Percentiles rank a stretch among this genome's conserved stretches.
phyloP scores from a whole-genome alignment of 371 early-diverging fungal species.

The Syncephalastrum sp. region DNA sequence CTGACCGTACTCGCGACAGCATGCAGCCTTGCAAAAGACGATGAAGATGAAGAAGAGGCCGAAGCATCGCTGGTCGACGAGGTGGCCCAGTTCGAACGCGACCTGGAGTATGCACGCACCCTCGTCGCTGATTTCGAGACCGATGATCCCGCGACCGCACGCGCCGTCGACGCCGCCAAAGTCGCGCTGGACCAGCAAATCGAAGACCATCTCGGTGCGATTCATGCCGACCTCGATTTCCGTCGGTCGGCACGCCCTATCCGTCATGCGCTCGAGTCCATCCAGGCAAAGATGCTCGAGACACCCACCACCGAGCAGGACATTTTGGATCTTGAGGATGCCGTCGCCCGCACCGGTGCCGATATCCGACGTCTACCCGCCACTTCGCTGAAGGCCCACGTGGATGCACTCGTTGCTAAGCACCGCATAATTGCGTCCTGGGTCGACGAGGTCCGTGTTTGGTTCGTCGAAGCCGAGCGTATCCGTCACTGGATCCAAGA shows the following conservation, averaged over 20 bases:
- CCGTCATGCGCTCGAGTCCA: constrained; percentile 48
- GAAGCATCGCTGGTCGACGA: too few species aligned
- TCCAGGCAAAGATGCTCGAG: constrained; percentile 48
- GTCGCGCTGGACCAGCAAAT: constrained; percentile 22
- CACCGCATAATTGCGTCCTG: constrained; percentile 35
- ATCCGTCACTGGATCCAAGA: constrained; percentile 46
- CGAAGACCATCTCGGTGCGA: constrained; percentile 14
- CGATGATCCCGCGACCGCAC: background rate
- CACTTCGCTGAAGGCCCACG: constrained; percentile 11
- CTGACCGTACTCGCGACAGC: too few species aligned
- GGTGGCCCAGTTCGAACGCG: too few species aligned
- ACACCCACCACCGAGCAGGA: constrained; percentile 37
- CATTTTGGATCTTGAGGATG: constrained; percentile 33
- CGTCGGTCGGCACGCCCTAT: constrained; percentile 20
- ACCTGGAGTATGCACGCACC: too few species aligned
- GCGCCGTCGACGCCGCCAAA: constrained; percentile 29
- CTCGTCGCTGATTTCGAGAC: too few species aligned
- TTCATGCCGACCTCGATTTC: constrained; percentile 12
- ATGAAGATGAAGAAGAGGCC: too few species aligned
- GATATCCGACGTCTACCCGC: constrained; percentile 2
- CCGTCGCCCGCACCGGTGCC: background rate
- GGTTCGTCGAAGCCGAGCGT: constrained; percentile 51
- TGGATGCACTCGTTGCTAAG: constrained; percentile 25
- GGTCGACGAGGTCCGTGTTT: constrained; percentile 52
- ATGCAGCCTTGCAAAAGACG: too few species aligned